Evolutionary conservation across 495 filamentous ascomycete genomes (phyloP), one percentile per base, ranked within the genome.

Genomic region (Schizothecium vesticola): DNA sequence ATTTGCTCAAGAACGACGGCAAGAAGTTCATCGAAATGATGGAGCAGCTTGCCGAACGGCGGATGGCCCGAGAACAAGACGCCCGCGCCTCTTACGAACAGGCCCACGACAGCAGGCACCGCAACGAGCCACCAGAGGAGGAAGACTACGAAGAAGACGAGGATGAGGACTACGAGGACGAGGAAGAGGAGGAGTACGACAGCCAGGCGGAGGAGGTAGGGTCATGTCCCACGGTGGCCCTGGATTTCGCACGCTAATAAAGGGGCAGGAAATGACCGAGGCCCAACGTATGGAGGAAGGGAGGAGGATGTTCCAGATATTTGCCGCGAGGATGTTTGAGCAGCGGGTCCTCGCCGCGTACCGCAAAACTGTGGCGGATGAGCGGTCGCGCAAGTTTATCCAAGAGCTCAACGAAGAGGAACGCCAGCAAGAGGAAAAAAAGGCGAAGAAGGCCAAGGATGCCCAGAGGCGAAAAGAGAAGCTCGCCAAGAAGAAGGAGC

Each of bases 21-120:
- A 97, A 96, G 79, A 96, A 97, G 76, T 99, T 99, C 83, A 99
- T 99, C 79, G 95, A 99, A 79, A 98, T 99, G 95, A 99, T 99
- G 96, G 95, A 99, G 77, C 94, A 97, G 77, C 86, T 99, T 72
- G 96, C 95, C 12, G 96, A 99, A 80, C 91, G 94, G 67, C 88
- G 95, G 70, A 97, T 99, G 94, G 90, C 92, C 71, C 89, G 95
- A 36, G 95, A 99, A 80, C 92, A 95, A 78, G 93, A 97, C 76
- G 92, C 92, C 19, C 89, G 90, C 73, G 90, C 88, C 67, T 88
- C 89, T 75, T 84, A 81, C 64, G 80, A 83, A 69, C 87, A 89
- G 70, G 86, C 84, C 61, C 90, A 91, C 71, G 83, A 81, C 60
- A 83, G 78, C 71, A 61, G 55, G 51, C 86, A 86, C 66, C 79